Evolutionary conservation across 768 basidiomycete genomes (phyloP), one percentile per base, ranked within the genome.

Genomic region (Lactarius psammicola): DNA sequence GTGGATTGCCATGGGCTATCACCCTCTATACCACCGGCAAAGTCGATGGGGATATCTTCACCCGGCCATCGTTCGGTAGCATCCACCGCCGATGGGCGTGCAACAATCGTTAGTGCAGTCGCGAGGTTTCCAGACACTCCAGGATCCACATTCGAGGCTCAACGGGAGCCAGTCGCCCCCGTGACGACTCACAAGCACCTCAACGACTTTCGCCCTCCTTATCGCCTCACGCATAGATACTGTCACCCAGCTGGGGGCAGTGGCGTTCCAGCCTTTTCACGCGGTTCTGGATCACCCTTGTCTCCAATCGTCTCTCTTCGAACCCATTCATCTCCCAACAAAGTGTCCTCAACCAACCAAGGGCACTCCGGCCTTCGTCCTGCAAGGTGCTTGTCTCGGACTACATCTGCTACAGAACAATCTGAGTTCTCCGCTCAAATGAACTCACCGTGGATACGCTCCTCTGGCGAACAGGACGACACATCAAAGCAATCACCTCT

Each of bases 141-240:
- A 26, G 26, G 26, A 15, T 26, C 26, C 49, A 10, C 49, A 4
- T 51, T 51, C 49, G 49, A 51, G 49, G 26, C 49, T 51, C 49
- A 56, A 46, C 49, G 58, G 63, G 56, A 23, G 30, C 49, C n/a
- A 31, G 26, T 23, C 17, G 20, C 46, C 30, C 34, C n/a, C 26
- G 36, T 36, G 34, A 31, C 28, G 46, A 53, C 7, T 53, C 63
- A 59, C 63, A 40, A 58, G 36, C 26, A 58, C 28, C 34, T 28
- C 49, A 26, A n/a, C 3, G 15, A 18, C 17, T 49, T 20, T 58
- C 38, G 30, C 51, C 63, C 63, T 38, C 49, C 28, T 57, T 59
- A 64, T 59, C 63, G 36, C 63, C 63, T 53, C 57, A 15, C 26
- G 7, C 57, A 64, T 64, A 40, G 63, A 49, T 59, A 64, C 56